These are phyloP conservation scores for Saccharomyces hybrid DNA, from an alignment of 1,139 yeast species.

Conservation along the genomic window DNA sequence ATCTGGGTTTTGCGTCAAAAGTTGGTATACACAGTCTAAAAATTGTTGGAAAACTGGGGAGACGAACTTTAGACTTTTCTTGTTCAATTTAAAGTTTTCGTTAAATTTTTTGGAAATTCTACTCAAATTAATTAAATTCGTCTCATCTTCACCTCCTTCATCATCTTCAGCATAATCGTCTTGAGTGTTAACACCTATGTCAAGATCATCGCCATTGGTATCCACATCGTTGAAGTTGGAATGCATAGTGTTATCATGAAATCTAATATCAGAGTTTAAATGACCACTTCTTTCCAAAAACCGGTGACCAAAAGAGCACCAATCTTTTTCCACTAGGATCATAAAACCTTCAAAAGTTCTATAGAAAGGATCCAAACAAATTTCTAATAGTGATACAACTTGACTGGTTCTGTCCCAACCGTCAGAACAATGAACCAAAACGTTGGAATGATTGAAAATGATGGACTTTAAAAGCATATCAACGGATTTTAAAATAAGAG, in stretches of 20 bases:
- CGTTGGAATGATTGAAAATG: slow-evolving; percentile 73
- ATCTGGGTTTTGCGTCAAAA: slow-evolving; percentile 60
- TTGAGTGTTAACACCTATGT: slow-evolving; percentile 10
- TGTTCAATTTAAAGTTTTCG: slow-evolving; percentile 8
- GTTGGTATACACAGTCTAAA: slow-evolving; percentile 79
- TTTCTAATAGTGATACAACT: slow-evolving; percentile 71
- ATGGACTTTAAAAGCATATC: slow-evolving; percentile 73
- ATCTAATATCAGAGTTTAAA: slow-evolving; percentile 40
- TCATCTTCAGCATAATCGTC: slow-evolving; percentile 4
- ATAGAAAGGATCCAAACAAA: slow-evolving; percentile 85
- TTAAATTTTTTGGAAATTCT: neutral
- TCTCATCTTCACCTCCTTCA: slow-evolving; percentile 2
- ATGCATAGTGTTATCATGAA: slow-evolving; percentile 30
- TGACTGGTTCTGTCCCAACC: slow-evolving; percentile 99
- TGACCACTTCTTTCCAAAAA: slow-evolving; percentile 82
- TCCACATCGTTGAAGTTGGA: slow-evolving; percentile 15
- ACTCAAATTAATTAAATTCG: neutral
- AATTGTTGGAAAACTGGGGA: slow-evolving; percentile 94
- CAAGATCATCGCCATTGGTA: slow-evolving; percentile 8
- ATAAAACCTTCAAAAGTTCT: slow-evolving; percentile 85
- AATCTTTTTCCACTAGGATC: slow-evolving; percentile 81
- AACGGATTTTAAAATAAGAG: slow-evolving; percentile 65
- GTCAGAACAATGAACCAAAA: slow-evolving; percentile 88
- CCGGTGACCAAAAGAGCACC: slow-evolving; percentile 92
- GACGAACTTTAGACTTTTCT: slow-evolving; percentile 45